These are phyloP conservation scores for Cryptosporidium baileyi DNA, from an alignment of 169 alveolate genomes.

Conservation along the genomic window DNA sequence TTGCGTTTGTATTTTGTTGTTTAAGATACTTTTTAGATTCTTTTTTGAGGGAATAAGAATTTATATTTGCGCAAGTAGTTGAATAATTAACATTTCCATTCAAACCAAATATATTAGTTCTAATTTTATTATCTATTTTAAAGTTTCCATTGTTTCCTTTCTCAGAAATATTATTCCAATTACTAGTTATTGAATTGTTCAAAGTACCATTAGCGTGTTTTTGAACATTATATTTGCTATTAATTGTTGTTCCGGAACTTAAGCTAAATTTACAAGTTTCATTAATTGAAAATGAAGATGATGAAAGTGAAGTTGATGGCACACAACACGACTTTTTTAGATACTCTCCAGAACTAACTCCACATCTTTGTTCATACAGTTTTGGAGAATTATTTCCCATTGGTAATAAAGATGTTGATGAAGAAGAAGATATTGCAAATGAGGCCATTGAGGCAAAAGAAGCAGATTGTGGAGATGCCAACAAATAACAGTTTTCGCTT, in stretches of 20 bases:
- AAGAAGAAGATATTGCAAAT: slow-evolving; percentile 24
- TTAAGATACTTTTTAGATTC: background rate
- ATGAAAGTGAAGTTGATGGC: slow-evolving; percentile 43
- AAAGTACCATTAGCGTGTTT: background rate
- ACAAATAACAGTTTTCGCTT: slow-evolving; percentile 16
- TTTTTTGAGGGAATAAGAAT: background rate
- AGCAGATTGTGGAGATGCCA: slow-evolving; percentile 10
- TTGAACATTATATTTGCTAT: background rate
- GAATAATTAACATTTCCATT: background rate
- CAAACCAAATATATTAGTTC: background rate
- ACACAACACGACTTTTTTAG: slow-evolving; percentile 34
- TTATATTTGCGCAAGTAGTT: background rate
- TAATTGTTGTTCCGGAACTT: background rate
- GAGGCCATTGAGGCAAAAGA: slow-evolving; percentile 41
- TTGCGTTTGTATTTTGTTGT: background rate
- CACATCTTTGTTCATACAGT: background rate
- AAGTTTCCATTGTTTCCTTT: background rate
- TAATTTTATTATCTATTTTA: background rate
- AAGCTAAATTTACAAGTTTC: background rate
- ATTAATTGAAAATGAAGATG: slow-evolving; percentile 25
- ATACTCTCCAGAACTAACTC: background rate
- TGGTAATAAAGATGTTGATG: slow-evolving; percentile 11
- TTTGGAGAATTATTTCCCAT: slow-evolving; percentile 5
- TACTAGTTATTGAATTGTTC: background rate
- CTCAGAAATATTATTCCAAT: no score